A percentile compares a stretch with the other conserved stretches of the same genome.
Conservation (phyloP, 2,329 filamentous ascomycete species). For the Dactylonectria estremocensis region DNA sequence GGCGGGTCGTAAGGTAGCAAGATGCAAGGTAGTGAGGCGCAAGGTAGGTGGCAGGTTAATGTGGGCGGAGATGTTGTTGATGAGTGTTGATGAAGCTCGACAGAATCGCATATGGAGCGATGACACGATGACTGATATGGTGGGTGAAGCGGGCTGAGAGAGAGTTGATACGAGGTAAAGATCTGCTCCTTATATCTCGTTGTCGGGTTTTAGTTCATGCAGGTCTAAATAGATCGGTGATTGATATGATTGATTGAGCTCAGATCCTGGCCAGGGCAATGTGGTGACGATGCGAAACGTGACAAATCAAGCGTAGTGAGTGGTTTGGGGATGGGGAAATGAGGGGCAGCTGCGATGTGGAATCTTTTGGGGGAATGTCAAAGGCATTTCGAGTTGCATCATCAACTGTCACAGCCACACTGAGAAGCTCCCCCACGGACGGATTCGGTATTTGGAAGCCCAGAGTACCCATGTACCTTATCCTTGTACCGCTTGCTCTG, state of each 20-base stretch:
- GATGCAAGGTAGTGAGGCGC: constrained; percentile 38
- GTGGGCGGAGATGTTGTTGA: constrained; percentile 62
- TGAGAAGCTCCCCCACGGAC: constrained; percentile 16
- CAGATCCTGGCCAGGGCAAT: not conserved
- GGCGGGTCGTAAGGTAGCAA: constrained; percentile 45
- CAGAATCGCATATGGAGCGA: constrained; percentile 64
- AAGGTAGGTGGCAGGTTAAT: constrained; percentile 50
- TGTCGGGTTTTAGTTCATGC: not conserved
- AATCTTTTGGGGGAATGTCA: constrained; percentile 34
- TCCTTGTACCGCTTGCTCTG: too few species aligned
- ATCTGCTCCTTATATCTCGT: constrained; percentile 7
- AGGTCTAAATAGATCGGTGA: not conserved
- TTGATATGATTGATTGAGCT: not conserved
- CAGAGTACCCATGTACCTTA: not conserved
- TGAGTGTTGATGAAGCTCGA: constrained; percentile 62
- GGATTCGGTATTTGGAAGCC: constrained; percentile 12
- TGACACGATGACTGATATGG: not conserved
- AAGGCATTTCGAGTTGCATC: constrained; percentile 40
- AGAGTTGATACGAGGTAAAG: not conserved
- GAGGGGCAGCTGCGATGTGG: constrained; percentile 36
- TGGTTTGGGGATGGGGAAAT: constrained; percentile 14
- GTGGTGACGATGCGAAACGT: constrained; percentile 34
- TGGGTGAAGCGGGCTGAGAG: not conserved
- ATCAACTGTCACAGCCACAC: constrained; percentile 43
- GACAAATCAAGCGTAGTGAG: constrained; percentile 42